Percentiles rank a stretch among this genome's conserved stretches.
phyloP scores from a whole-genome alignment of 768 basidiomycete species.

The Cubamyces sp. region DNA sequence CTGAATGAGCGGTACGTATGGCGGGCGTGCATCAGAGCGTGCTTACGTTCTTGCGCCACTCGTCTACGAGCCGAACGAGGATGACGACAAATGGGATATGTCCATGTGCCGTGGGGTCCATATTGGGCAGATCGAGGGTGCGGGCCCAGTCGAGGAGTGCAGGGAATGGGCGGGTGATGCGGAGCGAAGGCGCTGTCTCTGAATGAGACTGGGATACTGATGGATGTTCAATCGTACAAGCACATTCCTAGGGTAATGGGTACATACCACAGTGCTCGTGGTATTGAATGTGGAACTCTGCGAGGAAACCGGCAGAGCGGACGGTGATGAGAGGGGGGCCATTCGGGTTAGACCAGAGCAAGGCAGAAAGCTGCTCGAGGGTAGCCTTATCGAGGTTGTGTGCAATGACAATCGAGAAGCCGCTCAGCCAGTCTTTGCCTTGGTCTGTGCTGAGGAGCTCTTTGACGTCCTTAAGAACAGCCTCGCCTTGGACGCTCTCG shows the following conservation, averaged over 20 bases:
- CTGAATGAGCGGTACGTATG: background rate
- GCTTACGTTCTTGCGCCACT: conserved; percentile 76
- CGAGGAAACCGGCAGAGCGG: conserved; percentile 87
- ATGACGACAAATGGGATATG: conserved; percentile 93
- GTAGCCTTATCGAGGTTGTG: conserved; percentile 71
- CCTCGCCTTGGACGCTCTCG: conserved; percentile 75
- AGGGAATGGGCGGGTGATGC: conserved; percentile 90
- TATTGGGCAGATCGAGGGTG: conserved; percentile 68
- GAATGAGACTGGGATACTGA: conserved; percentile 38
- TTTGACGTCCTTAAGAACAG: conserved; percentile 52
- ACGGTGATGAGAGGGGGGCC: conserved; percentile 76
- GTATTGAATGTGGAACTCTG: conserved; percentile 87
- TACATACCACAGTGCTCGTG: conserved; percentile 81
- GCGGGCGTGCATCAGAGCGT: background rate
- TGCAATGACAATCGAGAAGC: conserved; percentile 73
- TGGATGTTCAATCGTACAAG: background rate
- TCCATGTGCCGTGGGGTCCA: conserved; percentile 89
- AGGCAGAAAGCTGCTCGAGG: conserved; percentile 60
- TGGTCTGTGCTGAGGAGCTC: conserved; percentile 28
- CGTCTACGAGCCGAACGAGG: conserved; percentile 78
- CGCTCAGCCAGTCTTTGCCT: conserved; percentile 25
- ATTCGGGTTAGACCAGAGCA: conserved; percentile 69
- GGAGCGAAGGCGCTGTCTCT: conserved; percentile 68
- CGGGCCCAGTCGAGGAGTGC: conserved; percentile 74
- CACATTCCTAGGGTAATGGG: no score